phyloP scores from a whole-genome alignment of 2,329 filamentous ascomycete genomes.

The Colletotrichum filicis region DNA sequence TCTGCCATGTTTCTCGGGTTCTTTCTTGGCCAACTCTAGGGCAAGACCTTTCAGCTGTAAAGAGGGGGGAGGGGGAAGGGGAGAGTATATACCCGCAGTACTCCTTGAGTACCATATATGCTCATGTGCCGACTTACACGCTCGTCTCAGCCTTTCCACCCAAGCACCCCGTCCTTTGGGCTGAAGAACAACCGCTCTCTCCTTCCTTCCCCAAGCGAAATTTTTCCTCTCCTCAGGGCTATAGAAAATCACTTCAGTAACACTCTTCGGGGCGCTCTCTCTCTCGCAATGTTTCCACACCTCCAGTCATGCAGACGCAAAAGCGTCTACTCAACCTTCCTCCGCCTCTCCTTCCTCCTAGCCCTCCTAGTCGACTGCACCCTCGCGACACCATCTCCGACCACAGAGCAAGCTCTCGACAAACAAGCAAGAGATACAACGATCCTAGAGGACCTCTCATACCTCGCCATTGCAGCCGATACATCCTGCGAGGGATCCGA shows the following conservation, averaged over 20 bases:
- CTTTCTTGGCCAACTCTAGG: background rate
- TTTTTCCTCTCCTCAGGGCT: no score
- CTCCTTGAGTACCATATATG: background rate
- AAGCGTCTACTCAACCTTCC: background rate
- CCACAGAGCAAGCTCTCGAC: background rate
- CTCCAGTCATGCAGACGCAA: background rate
- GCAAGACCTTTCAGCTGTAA: background rate
- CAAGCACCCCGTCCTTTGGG: background rate
- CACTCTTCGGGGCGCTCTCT: background rate
- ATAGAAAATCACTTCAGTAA: rapidly evolving
- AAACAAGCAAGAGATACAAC: background rate
- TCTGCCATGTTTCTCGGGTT: background rate
- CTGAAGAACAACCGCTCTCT: background rate
- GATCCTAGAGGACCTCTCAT: slow-evolving; percentile 6
- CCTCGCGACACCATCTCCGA: background rate
- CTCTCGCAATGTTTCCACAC: background rate
- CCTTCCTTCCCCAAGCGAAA: background rate
- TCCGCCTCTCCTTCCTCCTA: slow-evolving; percentile 8
- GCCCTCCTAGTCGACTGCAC: slow-evolving; percentile 27
- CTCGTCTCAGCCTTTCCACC: background rate
- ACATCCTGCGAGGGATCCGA: slow-evolving; percentile 54
- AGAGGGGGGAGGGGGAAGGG: background rate
- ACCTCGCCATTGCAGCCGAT: slow-evolving; percentile 46
- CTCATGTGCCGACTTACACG: background rate
- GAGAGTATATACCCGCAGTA: background rate